Evolutionary conservation across 2,329 filamentous ascomycete species (phyloP).

Genomic region (Hypoxylon rubiginosum): DNA sequence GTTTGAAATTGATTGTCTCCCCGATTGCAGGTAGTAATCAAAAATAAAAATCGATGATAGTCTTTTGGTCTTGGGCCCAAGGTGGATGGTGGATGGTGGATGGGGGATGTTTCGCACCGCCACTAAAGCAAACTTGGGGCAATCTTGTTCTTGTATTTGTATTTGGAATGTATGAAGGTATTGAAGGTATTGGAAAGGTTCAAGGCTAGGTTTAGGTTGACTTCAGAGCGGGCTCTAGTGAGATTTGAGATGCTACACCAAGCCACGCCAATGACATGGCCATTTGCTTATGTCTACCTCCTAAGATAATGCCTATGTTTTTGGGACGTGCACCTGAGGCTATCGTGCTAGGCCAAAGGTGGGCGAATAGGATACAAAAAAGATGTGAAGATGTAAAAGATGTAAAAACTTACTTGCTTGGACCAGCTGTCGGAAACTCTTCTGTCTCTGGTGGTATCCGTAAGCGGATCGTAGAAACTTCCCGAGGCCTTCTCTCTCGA

Average conservation of each 20-base stretch:
- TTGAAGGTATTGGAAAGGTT: neutral
- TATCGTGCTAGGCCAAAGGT: slow-evolving; percentile 7
- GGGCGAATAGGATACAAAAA: neutral
- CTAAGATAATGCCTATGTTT: neutral
- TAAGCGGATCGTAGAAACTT: slow-evolving; percentile 61
- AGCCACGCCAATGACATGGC: neutral
- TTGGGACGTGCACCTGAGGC: slow-evolving; percentile 3
- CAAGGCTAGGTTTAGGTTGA: neutral
- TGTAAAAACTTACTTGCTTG: slow-evolving; percentile 49
- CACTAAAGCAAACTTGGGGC: slow-evolving; percentile 41
- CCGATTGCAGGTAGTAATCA: slow-evolving; percentile 10
- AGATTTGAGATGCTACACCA: neutral
- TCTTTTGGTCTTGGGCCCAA: slow-evolving; percentile 24
- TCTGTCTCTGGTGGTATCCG: slow-evolving; percentile 59
- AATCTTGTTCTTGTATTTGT: neutral
- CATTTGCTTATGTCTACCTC: neutral
- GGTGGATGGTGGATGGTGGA: neutral
- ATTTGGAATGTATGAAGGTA: slow-evolving; percentile 24
- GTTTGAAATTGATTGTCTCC: slow-evolving; percentile 17
- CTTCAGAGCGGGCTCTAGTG: neutral
- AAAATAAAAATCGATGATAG: slow-evolving; percentile 37
- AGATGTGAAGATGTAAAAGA: no score
- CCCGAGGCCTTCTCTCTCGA: slow-evolving; percentile 57
- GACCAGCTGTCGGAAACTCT: slow-evolving; percentile 54
- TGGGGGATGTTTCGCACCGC: slow-evolving; percentile 26